Percentiles rank a stretch among this genome's conserved stretches.
phyloP scores from a whole-genome alignment of 495 filamentous ascomycete genomes.

The Hyphodiscus hymeniophilus region DNA sequence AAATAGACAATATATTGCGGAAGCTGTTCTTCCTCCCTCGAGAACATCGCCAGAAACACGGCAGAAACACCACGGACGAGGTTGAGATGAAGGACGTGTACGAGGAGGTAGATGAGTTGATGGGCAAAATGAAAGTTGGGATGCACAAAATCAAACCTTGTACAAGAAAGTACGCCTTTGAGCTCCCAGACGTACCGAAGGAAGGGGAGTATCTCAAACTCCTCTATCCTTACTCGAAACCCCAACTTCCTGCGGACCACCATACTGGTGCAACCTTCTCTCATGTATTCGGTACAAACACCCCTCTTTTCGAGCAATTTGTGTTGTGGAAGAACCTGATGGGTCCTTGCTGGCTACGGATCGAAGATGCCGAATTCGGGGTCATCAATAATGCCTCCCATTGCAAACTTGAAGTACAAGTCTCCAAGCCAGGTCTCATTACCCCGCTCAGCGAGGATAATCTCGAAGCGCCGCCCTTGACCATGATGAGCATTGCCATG shows the following conservation, averaged over 20 bases:
- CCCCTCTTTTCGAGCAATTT: slow-evolving; percentile 92
- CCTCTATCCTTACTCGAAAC: slow-evolving; percentile 81
- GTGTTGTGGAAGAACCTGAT: slow-evolving; percentile 97
- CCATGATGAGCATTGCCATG: slow-evolving; percentile 87
- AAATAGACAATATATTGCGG: slow-evolving; percentile 87
- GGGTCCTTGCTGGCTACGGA: slow-evolving; percentile 95
- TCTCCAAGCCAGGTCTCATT: slow-evolving; percentile 66
- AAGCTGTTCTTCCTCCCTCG: slow-evolving; percentile 92
- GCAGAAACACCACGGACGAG: slow-evolving; percentile 66
- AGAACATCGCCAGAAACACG: slow-evolving; percentile 47
- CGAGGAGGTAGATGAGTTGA: slow-evolving; percentile 73
- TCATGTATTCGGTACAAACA: slow-evolving; percentile 89
- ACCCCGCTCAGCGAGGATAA: slow-evolving; percentile 59
- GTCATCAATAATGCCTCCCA: slow-evolving; percentile 87
- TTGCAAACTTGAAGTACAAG: slow-evolving; percentile 89
- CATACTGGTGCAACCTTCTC: slow-evolving; percentile 84
- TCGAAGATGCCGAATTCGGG: slow-evolving; percentile 74
- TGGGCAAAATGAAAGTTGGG: slow-evolving; percentile 72
- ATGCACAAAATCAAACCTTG: slow-evolving; percentile 91
- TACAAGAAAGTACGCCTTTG: slow-evolving; percentile 91
- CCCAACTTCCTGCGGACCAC: slow-evolving; percentile 54
- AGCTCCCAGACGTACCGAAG: slow-evolving; percentile 76
- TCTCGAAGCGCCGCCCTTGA: slow-evolving; percentile 75
- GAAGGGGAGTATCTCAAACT: slow-evolving; percentile 89
- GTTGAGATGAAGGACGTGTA: slow-evolving; percentile 87